These are phyloP conservation scores for Penicillium macrosclerotiorum DNA, from an alignment of 495 filamentous ascomycete species.

Conservation along the genomic window DNA sequence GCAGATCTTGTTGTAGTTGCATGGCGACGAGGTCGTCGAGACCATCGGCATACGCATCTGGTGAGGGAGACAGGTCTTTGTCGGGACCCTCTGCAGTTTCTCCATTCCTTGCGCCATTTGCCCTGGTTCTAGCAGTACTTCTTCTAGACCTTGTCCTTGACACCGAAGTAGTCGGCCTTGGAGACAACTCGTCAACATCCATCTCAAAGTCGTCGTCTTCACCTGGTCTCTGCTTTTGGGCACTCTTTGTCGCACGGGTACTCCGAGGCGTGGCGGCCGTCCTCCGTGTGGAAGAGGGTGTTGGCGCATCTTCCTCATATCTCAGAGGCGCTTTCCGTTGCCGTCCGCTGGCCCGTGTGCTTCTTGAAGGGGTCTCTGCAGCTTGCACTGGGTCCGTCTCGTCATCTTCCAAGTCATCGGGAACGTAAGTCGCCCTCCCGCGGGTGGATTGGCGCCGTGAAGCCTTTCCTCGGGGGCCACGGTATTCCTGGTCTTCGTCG, in stretches of 20 bases:
- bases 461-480: slow-evolving; percentile 14
- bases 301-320: slow-evolving; percentile 30
- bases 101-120: slow-evolving; percentile 12
- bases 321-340: slow-evolving; percentile 41
- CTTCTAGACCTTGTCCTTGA: slow-evolving; percentile 32
- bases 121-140: slow-evolving; percentile 22
- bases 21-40: slow-evolving; percentile 43
- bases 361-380: slow-evolving; percentile 25
- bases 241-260: slow-evolving; percentile 21
- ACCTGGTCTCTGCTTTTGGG: slow-evolving; percentile 18
- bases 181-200: slow-evolving; percentile 19
- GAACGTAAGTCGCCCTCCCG: slow-evolving; percentile 3
- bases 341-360: slow-evolving; percentile 38
- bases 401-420: slow-evolving; percentile 5
- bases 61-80: slow-evolving; percentile 22
- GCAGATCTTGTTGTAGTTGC: slow-evolving; percentile 41
- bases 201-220: slow-evolving; percentile 18
- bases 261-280: slow-evolving; percentile 23
- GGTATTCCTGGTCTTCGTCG: slow-evolving; percentile 16
- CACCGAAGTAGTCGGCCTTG: slow-evolving; percentile 14
- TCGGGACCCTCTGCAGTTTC: slow-evolving; percentile 7
- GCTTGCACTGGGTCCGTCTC: slow-evolving; percentile 7
- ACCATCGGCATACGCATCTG: slow-evolving; percentile 35
- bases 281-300: slow-evolving; percentile 25
- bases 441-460: slow-evolving; percentile 31